Evolutionary conservation across 2,329 filamentous ascomycete genomes (phyloP).

Genomic region (Colletotrichum horii): DNA sequence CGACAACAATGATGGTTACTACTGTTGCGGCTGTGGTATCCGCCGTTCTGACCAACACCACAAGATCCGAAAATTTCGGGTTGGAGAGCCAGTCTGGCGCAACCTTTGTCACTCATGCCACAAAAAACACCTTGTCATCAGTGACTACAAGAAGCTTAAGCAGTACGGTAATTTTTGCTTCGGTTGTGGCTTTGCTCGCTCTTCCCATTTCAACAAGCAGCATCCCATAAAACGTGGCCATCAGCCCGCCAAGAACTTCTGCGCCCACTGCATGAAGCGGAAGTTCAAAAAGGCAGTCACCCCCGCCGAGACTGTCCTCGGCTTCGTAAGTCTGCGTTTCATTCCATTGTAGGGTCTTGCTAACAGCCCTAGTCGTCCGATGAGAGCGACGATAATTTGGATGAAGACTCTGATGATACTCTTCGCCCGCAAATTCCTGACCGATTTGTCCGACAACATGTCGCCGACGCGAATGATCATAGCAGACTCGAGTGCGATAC

Average conservation of each 20-base stretch:
- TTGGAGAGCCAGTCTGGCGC: conserved; percentile 15
- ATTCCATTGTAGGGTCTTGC: not conserved
- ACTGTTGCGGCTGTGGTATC: conserved; percentile 22
- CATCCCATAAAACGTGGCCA: conserved; percentile 31
- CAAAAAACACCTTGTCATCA: conserved; percentile 1
- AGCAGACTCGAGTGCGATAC: not conserved
- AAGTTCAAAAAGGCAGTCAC: not conserved
- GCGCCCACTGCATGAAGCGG: conserved; percentile 35
- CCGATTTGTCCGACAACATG: not conserved
- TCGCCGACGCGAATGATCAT: not conserved
- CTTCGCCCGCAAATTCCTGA: not conserved
- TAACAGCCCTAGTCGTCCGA: conserved; percentile 13
- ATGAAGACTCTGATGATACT: not conserved
- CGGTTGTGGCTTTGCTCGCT: conserved; percentile 39
- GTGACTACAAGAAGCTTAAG: not conserved
- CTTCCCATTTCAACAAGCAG: conserved; percentile 36
- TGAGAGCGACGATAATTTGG: not conserved
- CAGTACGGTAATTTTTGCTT: conserved; percentile 32
- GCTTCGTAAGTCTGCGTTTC: not conserved
- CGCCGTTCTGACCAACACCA: conserved; percentile 18
- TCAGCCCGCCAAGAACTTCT: conserved; percentile 37
- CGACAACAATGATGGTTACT: conserved; percentile 20
- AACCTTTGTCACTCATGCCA: conserved; percentile 21
- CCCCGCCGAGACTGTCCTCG: conserved; percentile 8
- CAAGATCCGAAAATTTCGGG: not conserved